Conservation (phyloP, 768 basidiomycete genomes). For the Trametes villosa region DNA sequence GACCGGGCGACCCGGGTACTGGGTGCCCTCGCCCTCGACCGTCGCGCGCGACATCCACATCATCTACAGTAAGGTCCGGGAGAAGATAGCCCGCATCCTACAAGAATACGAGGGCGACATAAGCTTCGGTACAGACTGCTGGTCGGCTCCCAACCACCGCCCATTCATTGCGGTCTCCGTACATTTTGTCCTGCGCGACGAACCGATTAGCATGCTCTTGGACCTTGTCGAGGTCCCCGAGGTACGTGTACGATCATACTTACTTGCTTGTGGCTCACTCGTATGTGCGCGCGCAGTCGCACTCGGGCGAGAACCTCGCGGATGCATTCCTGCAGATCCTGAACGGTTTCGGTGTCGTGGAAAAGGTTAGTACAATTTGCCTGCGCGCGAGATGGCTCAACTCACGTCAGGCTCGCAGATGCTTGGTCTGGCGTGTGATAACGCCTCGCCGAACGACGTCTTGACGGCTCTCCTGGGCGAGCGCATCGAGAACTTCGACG, state of each 20-base stretch:
- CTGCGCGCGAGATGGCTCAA: not conserved
- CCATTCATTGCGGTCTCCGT: slow-evolving; percentile 37
- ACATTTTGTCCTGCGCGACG: slow-evolving; percentile 38
- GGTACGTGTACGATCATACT: too few relatives aligned
- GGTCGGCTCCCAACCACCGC: slow-evolving; percentile 43
- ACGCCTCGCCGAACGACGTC: slow-evolving; percentile 40
- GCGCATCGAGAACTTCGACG: slow-evolving; percentile 30
- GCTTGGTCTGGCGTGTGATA: slow-evolving; percentile 39
- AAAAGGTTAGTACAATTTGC: slow-evolving; percentile 34
- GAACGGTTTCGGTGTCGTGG: slow-evolving; percentile 38
- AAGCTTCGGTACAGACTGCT: slow-evolving; percentile 41
- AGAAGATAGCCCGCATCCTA: slow-evolving; percentile 30
- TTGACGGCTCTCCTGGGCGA: too few relatives aligned
- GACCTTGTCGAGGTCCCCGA: slow-evolving; percentile 44
- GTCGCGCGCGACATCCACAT: slow-evolving; percentile 38
- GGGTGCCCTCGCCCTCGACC: slow-evolving; percentile 39
- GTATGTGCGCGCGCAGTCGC: slow-evolving; percentile 25
- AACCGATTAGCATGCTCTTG: slow-evolving; percentile 34
- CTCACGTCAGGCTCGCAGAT: slow-evolving; percentile 31
- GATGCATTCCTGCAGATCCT: slow-evolving; percentile 38
- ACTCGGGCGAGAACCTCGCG: slow-evolving; percentile 41
- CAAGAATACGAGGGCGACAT: slow-evolving; percentile 33
- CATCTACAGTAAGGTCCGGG: slow-evolving; percentile 29
- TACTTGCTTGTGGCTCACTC: too few relatives aligned
- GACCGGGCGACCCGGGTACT: slow-evolving; percentile 38